phyloP scores from a whole-genome alignment of 805 yeast species.

The Clavispora carvajalis region DNA sequence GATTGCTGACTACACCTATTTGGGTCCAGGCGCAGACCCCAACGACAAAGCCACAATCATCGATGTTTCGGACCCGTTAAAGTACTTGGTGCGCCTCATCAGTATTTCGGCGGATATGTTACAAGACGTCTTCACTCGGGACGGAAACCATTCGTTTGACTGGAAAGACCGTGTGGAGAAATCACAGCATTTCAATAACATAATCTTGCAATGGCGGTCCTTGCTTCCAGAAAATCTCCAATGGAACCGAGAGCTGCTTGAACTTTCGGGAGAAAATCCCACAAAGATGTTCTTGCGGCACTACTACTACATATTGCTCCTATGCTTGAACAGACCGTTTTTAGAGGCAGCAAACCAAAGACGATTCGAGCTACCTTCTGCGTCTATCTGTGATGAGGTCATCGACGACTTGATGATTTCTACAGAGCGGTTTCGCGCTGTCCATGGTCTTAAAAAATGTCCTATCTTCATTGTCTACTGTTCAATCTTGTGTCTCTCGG shows the following conservation, averaged over 20 bases:
- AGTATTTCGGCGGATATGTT: conserved; percentile 1
- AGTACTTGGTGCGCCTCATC: neutral
- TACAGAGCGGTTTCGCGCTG: neutral
- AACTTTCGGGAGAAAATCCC: conserved; percentile 1
- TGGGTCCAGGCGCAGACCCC: conserved; percentile 3
- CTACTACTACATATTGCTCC: conserved; percentile 3
- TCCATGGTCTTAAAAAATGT: neutral
- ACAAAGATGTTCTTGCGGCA: conserved; percentile 1
- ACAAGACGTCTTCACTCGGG: conserved; percentile 1
- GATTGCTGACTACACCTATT: conserved; percentile 1
- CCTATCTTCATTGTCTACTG: conserved; percentile 2
- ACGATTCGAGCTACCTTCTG: neutral
- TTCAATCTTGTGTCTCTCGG: conserved; percentile 1
- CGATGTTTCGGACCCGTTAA: conserved; percentile 1
- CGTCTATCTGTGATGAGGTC: conserved; percentile 1
- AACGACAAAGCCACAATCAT: neutral
- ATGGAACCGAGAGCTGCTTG: conserved; percentile 1
- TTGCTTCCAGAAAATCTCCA: neutral
- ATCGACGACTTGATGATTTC: conserved; percentile 1
- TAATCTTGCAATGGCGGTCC: conserved; percentile 1
- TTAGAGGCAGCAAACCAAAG: neutral
- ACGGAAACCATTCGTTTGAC: neutral
- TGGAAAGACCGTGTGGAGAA: neutral
- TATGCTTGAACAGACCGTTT: conserved; percentile 4
- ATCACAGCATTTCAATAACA: neutral